phyloP scores from a whole-genome alignment of 2,329 filamentous ascomycete species.

The Aaosphaeria pasadenensis region DNA sequence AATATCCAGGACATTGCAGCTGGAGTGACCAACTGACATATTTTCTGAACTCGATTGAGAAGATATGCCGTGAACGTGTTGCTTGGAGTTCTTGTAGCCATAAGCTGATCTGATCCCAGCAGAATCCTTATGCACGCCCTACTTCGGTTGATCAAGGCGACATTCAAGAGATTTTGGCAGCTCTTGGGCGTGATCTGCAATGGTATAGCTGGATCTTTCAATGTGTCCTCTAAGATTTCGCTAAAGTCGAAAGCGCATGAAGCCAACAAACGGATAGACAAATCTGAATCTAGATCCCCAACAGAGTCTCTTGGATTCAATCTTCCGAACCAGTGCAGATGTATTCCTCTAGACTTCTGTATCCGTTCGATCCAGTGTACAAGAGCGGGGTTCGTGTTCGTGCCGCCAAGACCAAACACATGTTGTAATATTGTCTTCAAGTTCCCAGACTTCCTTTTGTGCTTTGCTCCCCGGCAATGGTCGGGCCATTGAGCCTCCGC shows the following conservation, averaged over 20 bases:
- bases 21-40: neutral
- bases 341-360: neutral
- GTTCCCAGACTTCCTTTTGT: neutral
- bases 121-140: conserved; percentile 2
- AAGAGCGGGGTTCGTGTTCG: neutral
- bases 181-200: neutral
- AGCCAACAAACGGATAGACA: conserved; percentile 4
- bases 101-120: conserved; percentile 2
- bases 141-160: conserved; percentile 6
- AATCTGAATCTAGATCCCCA: conserved; percentile 1
- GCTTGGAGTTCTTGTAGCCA: conserved; percentile 1
- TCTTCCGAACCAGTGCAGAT: neutral
- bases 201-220: neutral
- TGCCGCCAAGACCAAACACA: neutral
- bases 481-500: neutral
- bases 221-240: conserved; percentile 4
- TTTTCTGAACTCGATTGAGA: conserved; percentile 7
- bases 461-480: neutral
- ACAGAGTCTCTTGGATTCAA: conserved; percentile 1
- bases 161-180: conserved; percentile 1
- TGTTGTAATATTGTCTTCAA: neutral
- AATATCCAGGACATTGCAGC: neutral
- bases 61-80: conserved; percentile 7
- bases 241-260: conserved; percentile 8
- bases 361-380: neutral